Conservation (phyloP, 441 rosid species). For the Pelargonium myrrhifolium region DNA sequence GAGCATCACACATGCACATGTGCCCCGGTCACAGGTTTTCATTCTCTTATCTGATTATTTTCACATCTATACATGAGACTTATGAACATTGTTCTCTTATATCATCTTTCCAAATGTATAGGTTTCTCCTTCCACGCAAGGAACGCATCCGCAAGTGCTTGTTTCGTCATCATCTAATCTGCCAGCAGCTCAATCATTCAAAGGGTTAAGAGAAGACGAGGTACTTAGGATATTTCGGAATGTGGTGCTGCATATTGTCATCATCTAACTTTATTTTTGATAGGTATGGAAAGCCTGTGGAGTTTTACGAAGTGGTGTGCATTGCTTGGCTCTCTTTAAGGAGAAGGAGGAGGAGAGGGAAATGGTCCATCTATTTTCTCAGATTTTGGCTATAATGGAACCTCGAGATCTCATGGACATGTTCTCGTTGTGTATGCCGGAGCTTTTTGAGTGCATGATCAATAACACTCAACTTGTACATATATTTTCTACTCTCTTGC, state of each 20-base stretch:
- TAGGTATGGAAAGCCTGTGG: constrained; percentile 97
- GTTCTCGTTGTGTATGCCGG: constrained; percentile 95
- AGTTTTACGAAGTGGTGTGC: constrained; percentile 88
- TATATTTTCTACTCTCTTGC: constrained; percentile 78
- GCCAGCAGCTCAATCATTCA: constrained; percentile 60
- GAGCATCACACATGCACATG: constrained; percentile 97
- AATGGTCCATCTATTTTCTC: constrained; percentile 80
- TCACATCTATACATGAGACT: constrained; percentile 13
- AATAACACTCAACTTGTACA: constrained; percentile 74
- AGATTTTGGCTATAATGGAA: constrained; percentile 87
- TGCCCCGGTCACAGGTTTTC: constrained; percentile 80
- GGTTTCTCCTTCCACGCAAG: constrained; percentile 55
- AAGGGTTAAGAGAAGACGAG: constrained; percentile 98
- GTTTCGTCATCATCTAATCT: constrained; percentile 47
- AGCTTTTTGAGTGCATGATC: constrained; percentile 96
- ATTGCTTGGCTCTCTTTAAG: constrained; percentile 94
- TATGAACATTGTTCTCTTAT: constrained; percentile 12
- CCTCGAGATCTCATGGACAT: constrained; percentile 98
- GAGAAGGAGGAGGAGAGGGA: constrained; percentile 98
- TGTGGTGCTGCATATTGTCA: too few species aligned
- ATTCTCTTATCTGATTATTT: constrained; percentile 1
- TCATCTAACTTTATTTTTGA: constrained; percentile 26
- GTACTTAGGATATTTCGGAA: constrained; percentile 17
- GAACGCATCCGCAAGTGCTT: constrained; percentile 48
- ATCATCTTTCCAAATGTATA: constrained; percentile 24